Evolutionary conservation across 331 rosid species (phyloP).

Genomic region (Cydonia oblonga): DNA sequence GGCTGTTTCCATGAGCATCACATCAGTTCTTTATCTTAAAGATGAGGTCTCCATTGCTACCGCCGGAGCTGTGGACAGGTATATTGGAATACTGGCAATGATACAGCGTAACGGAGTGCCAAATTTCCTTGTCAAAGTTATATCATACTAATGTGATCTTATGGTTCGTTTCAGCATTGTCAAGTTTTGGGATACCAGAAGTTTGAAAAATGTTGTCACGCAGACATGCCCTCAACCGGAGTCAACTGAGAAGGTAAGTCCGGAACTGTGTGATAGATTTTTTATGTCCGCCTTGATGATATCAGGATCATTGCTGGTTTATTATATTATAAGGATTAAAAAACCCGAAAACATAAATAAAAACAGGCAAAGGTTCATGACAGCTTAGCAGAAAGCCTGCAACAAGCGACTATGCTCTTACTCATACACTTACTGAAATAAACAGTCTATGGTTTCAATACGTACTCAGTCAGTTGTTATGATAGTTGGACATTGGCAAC

Average conservation of each 20-base stretch:
- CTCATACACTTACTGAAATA: neutral
- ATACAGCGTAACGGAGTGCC: neutral
- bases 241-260: conserved; percentile 53
- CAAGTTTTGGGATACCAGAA: conserved; percentile 95
- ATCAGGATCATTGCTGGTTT: neutral
- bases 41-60: conserved; percentile 79
- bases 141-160: neutral
- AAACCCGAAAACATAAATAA: neutral
- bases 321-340: neutral
- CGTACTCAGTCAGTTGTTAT: neutral
- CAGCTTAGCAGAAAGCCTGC: neutral
- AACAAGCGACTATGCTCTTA: neutral
- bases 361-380: neutral
- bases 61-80: conserved; percentile 92
- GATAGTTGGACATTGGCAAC: too few relatives aligned
- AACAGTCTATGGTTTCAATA: neutral
- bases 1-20: conserved; percentile 85
- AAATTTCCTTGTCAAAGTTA: neutral
- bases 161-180: conserved; percentile 45
- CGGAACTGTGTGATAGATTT: neutral
- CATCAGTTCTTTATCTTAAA: conserved; percentile 78
- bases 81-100: neutral
- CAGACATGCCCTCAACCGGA: conserved; percentile 48
- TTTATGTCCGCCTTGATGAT: too few relatives aligned
- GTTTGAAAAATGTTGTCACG: conserved; percentile 42